Conservation (phyloP, 305 asterid genomes). For the Ajuga reptans region DNA sequence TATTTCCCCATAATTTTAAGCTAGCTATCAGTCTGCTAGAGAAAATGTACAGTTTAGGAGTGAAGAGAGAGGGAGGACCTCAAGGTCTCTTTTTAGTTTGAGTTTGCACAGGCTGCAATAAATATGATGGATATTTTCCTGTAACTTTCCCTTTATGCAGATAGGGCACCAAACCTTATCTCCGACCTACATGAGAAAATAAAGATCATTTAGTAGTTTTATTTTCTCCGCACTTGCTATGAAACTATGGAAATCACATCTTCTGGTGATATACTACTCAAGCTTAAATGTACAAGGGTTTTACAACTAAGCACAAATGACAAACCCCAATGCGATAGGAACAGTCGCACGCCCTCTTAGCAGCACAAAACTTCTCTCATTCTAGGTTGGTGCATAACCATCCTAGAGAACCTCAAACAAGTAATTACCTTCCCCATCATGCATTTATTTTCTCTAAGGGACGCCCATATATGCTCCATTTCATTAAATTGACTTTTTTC, state of each 20-base stretch:
- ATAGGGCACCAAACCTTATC: conserved; percentile 84
- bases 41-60: conserved; percentile 6
- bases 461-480: neutral
- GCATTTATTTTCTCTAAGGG: neutral
- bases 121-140: conserved; percentile 44
- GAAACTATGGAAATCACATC: neutral
- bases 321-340: neutral
- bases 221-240: conserved; percentile 5
- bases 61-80: conserved; percentile 38
- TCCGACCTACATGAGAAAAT: conserved; percentile 33
- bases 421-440: neutral
- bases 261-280: neutral
- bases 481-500: neutral
- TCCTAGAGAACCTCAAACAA: neutral
- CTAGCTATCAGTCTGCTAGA: neutral
- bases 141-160: conserved; percentile 74
- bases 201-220: conserved; percentile 19
- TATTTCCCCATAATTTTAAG: neutral
- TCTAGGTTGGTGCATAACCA: neutral
- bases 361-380: neutral
- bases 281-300: neutral
- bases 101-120: conserved; percentile 58
- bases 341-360: neutral
- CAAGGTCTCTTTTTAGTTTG: conserved; percentile 52
- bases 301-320: neutral